Percentiles rank a stretch among this genome's conserved stretches.
Conservation (phyloP, 305 asterid species). For the Fraxinus angustifolia region DNA sequence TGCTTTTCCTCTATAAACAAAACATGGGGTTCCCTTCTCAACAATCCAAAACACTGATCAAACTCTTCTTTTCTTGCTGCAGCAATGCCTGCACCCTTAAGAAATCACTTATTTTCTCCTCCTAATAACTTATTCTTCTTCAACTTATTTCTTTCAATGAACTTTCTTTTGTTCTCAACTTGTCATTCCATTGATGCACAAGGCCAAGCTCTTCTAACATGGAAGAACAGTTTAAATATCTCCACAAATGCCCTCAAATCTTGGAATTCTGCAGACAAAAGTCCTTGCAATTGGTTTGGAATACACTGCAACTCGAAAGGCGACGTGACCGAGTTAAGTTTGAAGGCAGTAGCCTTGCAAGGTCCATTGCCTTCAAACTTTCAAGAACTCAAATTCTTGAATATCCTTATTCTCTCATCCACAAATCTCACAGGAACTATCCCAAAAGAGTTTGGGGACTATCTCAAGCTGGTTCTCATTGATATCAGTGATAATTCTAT, state of each 20-base stretch:
- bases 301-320: constrained; percentile 58
- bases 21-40: constrained; percentile 59
- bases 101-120: constrained; percentile 26
- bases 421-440: constrained; percentile 75
- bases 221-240: constrained; percentile 58
- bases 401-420: constrained; percentile 62
- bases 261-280: constrained; percentile 52
- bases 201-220: constrained; percentile 62
- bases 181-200: constrained; percentile 58
- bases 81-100: constrained; percentile 58
- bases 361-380: constrained; percentile 81
- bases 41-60: constrained; percentile 52
- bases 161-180: constrained; percentile 34
- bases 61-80: constrained; percentile 34
- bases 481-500: constrained; percentile 71
- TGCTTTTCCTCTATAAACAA: constrained; percentile 66
- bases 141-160: constrained; percentile 17
- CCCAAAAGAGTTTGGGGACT: constrained; percentile 71
- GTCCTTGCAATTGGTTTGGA: constrained; percentile 83
- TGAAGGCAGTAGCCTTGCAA: constrained; percentile 59
- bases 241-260: constrained; percentile 43
- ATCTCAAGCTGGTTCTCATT: constrained; percentile 39
- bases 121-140: constrained; percentile 20
- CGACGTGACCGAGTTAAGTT: constrained; percentile 47
- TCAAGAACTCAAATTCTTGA: constrained; percentile 46